phyloP scores from a whole-genome alignment of 768 basidiomycete genomes.

The Suillus subluteus region DNA sequence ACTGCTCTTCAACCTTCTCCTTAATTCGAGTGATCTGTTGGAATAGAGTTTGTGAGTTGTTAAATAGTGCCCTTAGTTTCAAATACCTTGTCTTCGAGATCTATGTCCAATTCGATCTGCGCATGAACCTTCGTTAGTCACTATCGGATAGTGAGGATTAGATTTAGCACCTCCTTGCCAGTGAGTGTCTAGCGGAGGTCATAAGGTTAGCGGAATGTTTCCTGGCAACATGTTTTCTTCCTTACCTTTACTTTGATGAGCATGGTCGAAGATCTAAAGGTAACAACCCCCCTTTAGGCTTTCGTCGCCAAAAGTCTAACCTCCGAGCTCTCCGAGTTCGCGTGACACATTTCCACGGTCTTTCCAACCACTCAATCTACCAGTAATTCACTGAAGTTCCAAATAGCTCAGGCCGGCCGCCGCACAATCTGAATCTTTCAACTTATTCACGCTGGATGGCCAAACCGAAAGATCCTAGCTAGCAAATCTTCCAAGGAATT shows the following conservation, averaged over 20 bases:
- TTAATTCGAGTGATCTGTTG: slow-evolving; percentile 89
- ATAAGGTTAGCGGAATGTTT: slow-evolving; percentile 8
- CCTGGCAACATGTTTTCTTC: background rate
- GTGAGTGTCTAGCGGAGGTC: slow-evolving; percentile 74
- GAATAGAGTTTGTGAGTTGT: slow-evolving; percentile 10
- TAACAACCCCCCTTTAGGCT: slow-evolving; percentile 1
- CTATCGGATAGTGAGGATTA: slow-evolving; percentile 5
- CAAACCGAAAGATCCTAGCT: too few relatives aligned
- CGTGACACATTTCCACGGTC: slow-evolving; percentile 5
- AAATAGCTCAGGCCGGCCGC: too few relatives aligned
- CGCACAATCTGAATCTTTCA: too few relatives aligned
- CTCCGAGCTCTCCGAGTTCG: background rate
- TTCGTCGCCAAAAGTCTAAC: background rate
- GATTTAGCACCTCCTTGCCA: slow-evolving; percentile 82
- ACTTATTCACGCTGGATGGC: too few relatives aligned
- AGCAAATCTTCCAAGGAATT: too few relatives aligned
- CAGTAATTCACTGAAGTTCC: too few relatives aligned
- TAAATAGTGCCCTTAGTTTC: background rate
- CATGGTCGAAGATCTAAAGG: slow-evolving; percentile 45
- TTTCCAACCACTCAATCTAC: background rate
- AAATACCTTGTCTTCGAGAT: slow-evolving; percentile 78
- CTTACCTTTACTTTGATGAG: slow-evolving; percentile 89
- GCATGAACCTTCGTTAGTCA: slow-evolving; percentile 16
- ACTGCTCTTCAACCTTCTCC: slow-evolving; percentile 98
- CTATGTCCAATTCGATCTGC: slow-evolving; percentile 95